A percentile compares a stretch with the other conserved stretches of the same genome.
phyloP scores from a whole-genome alignment of 2,329 filamentous ascomycete genomes.

The Capronia americana region DNA sequence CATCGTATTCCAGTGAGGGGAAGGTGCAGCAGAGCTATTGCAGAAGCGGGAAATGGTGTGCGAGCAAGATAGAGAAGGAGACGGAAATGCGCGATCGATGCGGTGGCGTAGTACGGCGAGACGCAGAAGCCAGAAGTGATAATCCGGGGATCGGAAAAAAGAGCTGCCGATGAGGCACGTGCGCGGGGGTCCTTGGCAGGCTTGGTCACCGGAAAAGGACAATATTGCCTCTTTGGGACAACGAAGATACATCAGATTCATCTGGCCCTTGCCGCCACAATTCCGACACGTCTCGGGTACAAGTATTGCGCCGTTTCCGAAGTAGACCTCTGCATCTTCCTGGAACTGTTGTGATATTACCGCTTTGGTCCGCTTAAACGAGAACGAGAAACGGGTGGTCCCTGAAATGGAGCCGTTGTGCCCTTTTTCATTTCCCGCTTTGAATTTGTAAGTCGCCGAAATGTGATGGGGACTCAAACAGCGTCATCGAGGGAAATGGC shows the following conservation, averaged over 20 bases:
- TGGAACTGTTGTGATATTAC: neutral
- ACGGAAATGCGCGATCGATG: slow-evolving; percentile 9
- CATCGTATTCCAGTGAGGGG: slow-evolving; percentile 8
- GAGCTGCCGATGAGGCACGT: neutral
- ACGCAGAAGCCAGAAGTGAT: neutral
- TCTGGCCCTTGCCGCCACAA: neutral
- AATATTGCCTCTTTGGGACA: slow-evolving; percentile 16
- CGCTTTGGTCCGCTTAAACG: neutral
- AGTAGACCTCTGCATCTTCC: neutral
- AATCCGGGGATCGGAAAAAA: neutral
- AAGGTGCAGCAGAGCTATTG: slow-evolving; percentile 3
- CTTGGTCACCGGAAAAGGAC: slow-evolving; percentile 3
- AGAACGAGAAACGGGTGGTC: neutral
- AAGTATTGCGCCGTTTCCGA: neutral
- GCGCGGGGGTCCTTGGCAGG: too few species aligned
- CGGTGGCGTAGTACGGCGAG: neutral
- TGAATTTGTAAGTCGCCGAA: slow-evolving; percentile 4
- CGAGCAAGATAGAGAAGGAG: slow-evolving; percentile 6
- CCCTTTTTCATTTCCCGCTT: neutral
- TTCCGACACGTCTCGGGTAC: neutral
- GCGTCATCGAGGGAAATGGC: neutral
- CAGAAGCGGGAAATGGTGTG: slow-evolving; percentile 9
- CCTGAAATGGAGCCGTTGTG: neutral
- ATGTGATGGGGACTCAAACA: neutral
- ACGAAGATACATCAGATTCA: neutral